These are phyloP conservation scores for Bolboschoenus planiculmis DNA, from an alignment of 176 grass and related monocot species.

Conservation along the genomic window DNA sequence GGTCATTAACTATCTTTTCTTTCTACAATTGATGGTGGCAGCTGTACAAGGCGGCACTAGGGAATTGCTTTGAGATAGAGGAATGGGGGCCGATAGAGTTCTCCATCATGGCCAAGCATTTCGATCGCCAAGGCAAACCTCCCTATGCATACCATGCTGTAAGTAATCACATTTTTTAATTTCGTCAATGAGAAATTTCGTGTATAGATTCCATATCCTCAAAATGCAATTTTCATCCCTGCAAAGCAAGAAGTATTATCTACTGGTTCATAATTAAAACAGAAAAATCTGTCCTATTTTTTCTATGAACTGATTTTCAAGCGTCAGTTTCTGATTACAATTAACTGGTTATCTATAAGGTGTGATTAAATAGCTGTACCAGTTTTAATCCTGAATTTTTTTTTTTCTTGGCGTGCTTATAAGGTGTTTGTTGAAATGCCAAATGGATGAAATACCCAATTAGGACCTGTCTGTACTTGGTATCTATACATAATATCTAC, in stretches of 20 bases:
- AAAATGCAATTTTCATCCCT: background rate
- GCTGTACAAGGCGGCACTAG: slow-evolving; percentile 83
- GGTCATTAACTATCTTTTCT: background rate
- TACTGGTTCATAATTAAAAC: background rate
- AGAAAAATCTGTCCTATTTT: background rate
- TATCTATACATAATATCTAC: background rate
- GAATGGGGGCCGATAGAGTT: slow-evolving; percentile 90
- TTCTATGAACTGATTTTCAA: background rate
- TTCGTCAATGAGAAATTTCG: background rate
- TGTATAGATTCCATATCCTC: background rate
- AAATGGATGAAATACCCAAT: background rate
- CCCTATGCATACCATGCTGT: slow-evolving; percentile 91
- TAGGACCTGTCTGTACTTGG: background rate
- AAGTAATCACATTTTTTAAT: slow-evolving; percentile 20
- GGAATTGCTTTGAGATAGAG: slow-evolving; percentile 87
- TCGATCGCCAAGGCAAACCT: slow-evolving; percentile 84
- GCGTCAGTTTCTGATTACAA: background rate
- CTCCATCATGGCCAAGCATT: slow-evolving; percentile 87
- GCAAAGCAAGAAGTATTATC: background rate
- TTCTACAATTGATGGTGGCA: slow-evolving; percentile 28
- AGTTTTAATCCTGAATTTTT: background rate
- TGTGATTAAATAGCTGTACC: background rate
- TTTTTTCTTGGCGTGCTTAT: background rate
- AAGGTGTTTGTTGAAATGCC: background rate
- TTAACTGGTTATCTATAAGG: background rate